These are phyloP conservation scores for Butyriboletus loyo DNA, from an alignment of 768 basidiomycete genomes.

Conservation along the genomic window DNA sequence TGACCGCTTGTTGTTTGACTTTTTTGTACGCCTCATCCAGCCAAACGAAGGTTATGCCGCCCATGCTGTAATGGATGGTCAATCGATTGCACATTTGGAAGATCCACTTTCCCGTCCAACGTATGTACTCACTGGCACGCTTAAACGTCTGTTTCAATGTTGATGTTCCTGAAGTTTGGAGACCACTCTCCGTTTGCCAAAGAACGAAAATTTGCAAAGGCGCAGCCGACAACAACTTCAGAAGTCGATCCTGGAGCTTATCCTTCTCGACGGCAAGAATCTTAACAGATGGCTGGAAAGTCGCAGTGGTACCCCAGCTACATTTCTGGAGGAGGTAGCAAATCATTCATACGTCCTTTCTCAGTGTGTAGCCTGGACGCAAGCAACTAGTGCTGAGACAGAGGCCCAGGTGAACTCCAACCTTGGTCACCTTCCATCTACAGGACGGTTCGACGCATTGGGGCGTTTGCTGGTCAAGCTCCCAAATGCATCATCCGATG, in stretches of 20 bases:
- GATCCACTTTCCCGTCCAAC: slow-evolving; percentile 1
- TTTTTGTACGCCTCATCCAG: slow-evolving; percentile 4
- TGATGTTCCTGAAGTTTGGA: background rate
- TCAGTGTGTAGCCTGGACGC: background rate
- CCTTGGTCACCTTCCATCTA: background rate
- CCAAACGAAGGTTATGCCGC: background rate
- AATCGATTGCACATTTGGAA: background rate
- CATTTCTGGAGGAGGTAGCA: background rate
- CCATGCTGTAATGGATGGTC: background rate
- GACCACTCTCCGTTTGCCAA: background rate
- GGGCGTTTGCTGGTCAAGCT: slow-evolving; percentile 2
- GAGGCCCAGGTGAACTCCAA: background rate
- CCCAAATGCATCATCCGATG: background rate
- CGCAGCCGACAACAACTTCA: background rate
- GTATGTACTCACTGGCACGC: background rate
- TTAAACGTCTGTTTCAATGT: background rate
- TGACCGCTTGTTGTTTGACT: slow-evolving; percentile 9
- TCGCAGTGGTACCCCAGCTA: background rate
- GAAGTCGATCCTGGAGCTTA: no score
- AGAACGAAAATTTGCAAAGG: background rate
- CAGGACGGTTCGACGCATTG: slow-evolving; percentile 4
- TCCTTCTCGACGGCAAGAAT: no score
- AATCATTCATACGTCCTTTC: background rate
- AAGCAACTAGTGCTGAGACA: background rate
- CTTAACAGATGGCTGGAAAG: background rate